Evolutionary conservation across 805 yeast species (phyloP), one percentile per base, ranked within the genome.

Genomic region (Ogataea philodendri): DNA sequence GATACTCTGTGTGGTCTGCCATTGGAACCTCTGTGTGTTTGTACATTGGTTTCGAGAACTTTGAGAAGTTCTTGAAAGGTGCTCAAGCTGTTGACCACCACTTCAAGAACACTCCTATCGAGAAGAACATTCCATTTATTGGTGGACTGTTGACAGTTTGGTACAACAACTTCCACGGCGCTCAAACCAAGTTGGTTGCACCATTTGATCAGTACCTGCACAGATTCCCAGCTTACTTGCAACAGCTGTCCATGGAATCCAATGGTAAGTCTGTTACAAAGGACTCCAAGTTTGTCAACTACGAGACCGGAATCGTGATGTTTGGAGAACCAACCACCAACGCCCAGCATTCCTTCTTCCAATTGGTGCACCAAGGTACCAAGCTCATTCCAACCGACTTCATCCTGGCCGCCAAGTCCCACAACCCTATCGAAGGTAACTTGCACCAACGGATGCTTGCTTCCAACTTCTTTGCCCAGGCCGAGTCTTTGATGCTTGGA

Each of bases 1-100:
- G 99, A 68, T 93, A 93, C 81, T 93, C 98, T n/a, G 98, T 93
- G 45, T 93, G 99, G 99, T 85, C 96, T 26, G 94, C 98, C 46
- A 93, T 93, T 64, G 99, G 99, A 45, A 78, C 93, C 54, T 85
- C 96, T 18, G 90, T 93, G 46, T 95, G 95, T 54, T 69, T 93
- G 52, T 93, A 84, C 78, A 82, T 93, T 63, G 99, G 99, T 49
- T 93, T 62, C 65, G 97, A 93, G 48, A 85, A 88, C 76, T 93
- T 93, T 57, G 90, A 85, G 47, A 75, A 75, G 43, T 87, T 93
- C 77, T 74, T 93, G 57, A 84, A 82, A 67, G 99, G 99, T 71
- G 98, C 96, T 46, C 96, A 93, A 72, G 95, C 97, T 35, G 81
- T 89, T 57, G 99, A 93, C 73, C 69, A 81, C 57, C 97, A 93